Evolutionary conservation across 73 alveolate species (phyloP).

Genomic region (Paramecium biaurelia): DNA sequence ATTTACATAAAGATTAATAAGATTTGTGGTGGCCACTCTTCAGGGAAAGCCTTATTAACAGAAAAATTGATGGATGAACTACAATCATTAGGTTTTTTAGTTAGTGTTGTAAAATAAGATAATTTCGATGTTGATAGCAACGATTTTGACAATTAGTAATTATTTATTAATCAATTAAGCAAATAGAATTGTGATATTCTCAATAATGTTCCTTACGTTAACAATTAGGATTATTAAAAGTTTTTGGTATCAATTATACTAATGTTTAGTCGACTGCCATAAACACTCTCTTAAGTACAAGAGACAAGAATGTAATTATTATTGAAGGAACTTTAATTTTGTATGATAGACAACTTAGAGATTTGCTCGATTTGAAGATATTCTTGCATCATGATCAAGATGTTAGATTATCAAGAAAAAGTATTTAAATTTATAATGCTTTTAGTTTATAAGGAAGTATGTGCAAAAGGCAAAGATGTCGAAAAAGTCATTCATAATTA

Average conservation of each 20-base stretch:
- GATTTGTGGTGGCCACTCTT: slow-evolving; percentile 46
- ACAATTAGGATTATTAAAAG: neutral
- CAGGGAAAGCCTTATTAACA: neutral
- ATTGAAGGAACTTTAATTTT: slow-evolving; percentile 93
- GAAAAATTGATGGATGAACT: neutral
- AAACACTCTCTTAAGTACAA: neutral
- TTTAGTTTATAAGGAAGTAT: slow-evolving; percentile 39
- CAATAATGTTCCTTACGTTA: neutral
- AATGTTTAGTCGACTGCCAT: neutral
- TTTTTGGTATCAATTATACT: neutral
- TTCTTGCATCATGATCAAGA: slow-evolving; percentile 92
- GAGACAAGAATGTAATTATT: slow-evolving; percentile 66
- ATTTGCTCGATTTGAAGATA: slow-evolving; percentile 82
- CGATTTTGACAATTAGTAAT: neutral
- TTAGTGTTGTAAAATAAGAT: neutral
- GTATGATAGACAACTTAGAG: slow-evolving; percentile 72
- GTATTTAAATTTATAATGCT: neutral
- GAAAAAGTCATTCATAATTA: neutral
- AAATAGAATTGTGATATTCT: neutral
- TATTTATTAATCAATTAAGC: neutral
- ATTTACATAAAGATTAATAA: neutral
- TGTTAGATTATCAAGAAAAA: slow-evolving; percentile 91
- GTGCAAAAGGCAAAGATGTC: neutral
- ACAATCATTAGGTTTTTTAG: neutral
- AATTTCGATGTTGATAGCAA: neutral